These are phyloP conservation scores for Phaffia tasmanica DNA, from an alignment of 768 basidiomycete genomes.

Conservation along the genomic window DNA sequence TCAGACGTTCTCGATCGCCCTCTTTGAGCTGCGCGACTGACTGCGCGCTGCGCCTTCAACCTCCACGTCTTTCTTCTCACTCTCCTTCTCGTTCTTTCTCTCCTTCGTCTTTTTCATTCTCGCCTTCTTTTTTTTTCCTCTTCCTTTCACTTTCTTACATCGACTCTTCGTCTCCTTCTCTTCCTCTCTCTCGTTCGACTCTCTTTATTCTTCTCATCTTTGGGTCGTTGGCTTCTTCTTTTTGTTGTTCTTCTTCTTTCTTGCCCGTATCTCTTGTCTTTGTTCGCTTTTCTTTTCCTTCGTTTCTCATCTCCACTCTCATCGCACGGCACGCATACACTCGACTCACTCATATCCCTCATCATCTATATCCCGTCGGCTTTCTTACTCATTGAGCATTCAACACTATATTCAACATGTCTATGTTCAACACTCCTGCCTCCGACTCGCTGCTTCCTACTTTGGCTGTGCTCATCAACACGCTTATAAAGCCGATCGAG, in stretches of 20 bases:
- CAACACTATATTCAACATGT: slow-evolving; percentile 3
- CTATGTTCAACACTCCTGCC: too few species aligned
- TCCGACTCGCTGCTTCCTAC: too few species aligned
- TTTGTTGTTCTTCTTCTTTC: background rate
- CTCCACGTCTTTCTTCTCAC: background rate
- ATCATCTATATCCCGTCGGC: background rate
- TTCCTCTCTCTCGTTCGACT: too few species aligned
- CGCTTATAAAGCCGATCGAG: too few species aligned
- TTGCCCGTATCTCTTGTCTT: background rate
- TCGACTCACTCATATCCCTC: slow-evolving; percentile 9
- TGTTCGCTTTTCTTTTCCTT: background rate
- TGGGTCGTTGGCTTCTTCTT: background rate
- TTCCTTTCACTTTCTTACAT: background rate
- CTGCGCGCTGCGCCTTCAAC: too few species aligned
- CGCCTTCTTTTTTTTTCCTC: background rate
- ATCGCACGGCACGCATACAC: slow-evolving; percentile 11
- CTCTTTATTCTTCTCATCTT: slow-evolving; percentile 1
- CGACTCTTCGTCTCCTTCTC: background rate
- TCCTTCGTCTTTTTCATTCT: background rate
- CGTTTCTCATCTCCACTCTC: background rate
- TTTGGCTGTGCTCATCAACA: too few species aligned
- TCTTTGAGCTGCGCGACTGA: too few species aligned
- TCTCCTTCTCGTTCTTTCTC: background rate
- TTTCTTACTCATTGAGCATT: background rate
- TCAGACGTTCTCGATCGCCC: too few species aligned